Evolutionary conservation across 257 asterid species (phyloP), one percentile per base, ranked within the genome.

Genomic region (Paulownia fortunei): DNA sequence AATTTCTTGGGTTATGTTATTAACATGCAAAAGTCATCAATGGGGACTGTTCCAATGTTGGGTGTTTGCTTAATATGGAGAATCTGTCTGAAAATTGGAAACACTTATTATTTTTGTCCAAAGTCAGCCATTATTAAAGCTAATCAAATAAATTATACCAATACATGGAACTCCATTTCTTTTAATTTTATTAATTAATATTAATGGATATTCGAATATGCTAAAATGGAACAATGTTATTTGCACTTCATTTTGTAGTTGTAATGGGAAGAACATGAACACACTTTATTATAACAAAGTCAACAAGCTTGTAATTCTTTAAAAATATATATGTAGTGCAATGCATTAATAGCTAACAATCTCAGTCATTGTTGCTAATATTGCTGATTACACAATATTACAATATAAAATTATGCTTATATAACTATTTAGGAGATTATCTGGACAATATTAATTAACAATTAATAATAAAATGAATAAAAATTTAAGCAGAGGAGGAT

Each of bases 31-130:
- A 66, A 66, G 55, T 66, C 56, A 3, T 8, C 13, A 8, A 65
- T 37, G 37, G 9, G n/a, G 23, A 62, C 26, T 30, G 3, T 61
- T 32, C 26, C 16, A 63, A 1, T 63, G 0, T 5, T 0, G 47
- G 47, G 30, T 64, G 23, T 34, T 63, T 15, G 27, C 49, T 36
- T 19, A 13, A n/a, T 7, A 18, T 32, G 15, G 42, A 15, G 1
- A 12, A 63, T 15, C 5, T 65, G 71, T 65, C 72, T 66, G 72
- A 66, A 39, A 66, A 21, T 42, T 66, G 55, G 55, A 44, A 66
- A 41, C 72, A 66, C 56, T 66, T 21, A 32, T 1, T 11, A 66
- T 21, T n/a, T n/a, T n/a, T 66, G 72, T 39, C 72, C 56, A 41
- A 66, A 66, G 36, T 21, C 36, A 42, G 37, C 32, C 16, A 66